Conservation (phyloP, 2,329 filamentous ascomycete genomes). For the Ceratocystis albifundus region DNA sequence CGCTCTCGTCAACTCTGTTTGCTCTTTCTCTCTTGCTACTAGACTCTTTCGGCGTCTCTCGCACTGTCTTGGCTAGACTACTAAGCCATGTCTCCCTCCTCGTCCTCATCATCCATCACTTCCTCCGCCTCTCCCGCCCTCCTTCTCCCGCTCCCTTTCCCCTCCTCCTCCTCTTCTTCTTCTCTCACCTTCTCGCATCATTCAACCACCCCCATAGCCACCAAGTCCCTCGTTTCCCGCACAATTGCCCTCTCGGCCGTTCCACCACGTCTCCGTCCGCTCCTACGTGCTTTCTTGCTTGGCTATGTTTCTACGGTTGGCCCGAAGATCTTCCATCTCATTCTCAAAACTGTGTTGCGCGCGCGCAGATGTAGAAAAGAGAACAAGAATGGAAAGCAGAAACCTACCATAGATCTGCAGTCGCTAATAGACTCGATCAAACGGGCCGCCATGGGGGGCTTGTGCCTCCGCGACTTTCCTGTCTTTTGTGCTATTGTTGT, state of each 20-base stretch:
- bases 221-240: slow-evolving; percentile 20
- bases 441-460: slow-evolving; percentile 38
- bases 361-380: slow-evolving; percentile 28
- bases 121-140: background rate
- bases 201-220: background rate
- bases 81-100: slow-evolving; percentile 5
- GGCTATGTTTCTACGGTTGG: slow-evolving; percentile 50
- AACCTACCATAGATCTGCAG: background rate
- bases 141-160: background rate
- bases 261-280: slow-evolving; percentile 42
- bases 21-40: background rate
- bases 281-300: slow-evolving; percentile 48
- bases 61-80: background rate
- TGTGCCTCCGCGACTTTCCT: slow-evolving; percentile 47
- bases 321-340: slow-evolving; percentile 44
- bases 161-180: background rate
- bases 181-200: background rate
- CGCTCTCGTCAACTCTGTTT: no score
- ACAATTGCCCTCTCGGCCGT: slow-evolving; percentile 29
- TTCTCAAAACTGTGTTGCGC: slow-evolving; percentile 39
- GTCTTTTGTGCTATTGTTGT: slow-evolving; percentile 51
- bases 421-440: slow-evolving; percentile 16
- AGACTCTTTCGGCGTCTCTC: background rate
- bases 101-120: slow-evolving; percentile 9
- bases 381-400: slow-evolving; percentile 15